A percentile compares a stretch with the other conserved stretches of the same genome.
These are phyloP conservation scores for Ichthyophthirius multifiliis DNA, from an alignment of 169 alveolate species.

Conservation along the genomic window DNA sequence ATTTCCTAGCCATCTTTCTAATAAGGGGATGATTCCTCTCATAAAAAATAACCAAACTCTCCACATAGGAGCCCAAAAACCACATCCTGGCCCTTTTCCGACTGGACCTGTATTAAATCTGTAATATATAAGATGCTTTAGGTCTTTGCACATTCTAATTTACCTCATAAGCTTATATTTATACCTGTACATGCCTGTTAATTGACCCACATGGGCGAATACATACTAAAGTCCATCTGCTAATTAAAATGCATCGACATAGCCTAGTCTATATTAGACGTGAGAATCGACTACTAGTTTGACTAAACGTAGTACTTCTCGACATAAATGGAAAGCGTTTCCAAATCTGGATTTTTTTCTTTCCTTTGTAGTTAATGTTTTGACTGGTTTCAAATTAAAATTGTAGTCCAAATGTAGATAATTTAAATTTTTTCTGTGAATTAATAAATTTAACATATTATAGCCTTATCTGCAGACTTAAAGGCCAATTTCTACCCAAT, in stretches of 20 bases:
- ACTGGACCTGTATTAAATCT: slow-evolving; percentile 99
- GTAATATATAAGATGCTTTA: slow-evolving; percentile 98
- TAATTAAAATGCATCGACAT: slow-evolving; percentile 99
- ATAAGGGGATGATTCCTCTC: slow-evolving; percentile 98
- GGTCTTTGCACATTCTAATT: slow-evolving; percentile 99
- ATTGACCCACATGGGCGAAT: slow-evolving; percentile 99
- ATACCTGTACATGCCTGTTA: slow-evolving; percentile 99
- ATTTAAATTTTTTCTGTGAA: slow-evolving; percentile 98
- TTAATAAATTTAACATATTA: slow-evolving; percentile 97
- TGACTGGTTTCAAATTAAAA: slow-evolving; percentile 99
- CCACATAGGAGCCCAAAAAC: slow-evolving; percentile 99
- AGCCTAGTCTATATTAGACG: slow-evolving; percentile 98
- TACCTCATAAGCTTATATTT: slow-evolving; percentile 99
- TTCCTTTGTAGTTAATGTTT: slow-evolving; percentile 99
- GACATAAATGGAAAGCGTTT: slow-evolving; percentile 99
- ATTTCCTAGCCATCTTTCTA: slow-evolving; percentile 99
- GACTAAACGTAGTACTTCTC: slow-evolving; percentile 98
- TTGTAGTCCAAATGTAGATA: slow-evolving; percentile 99
- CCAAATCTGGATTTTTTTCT: slow-evolving; percentile 99
- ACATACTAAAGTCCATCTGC: slow-evolving; percentile 99
- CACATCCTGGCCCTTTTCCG: slow-evolving; percentile 99
- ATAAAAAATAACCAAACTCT: slow-evolving; percentile 99
- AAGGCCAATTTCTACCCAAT: slow-evolving; percentile 99
- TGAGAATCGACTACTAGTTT: slow-evolving; percentile 98
- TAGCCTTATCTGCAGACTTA: slow-evolving; percentile 99